phyloP scores from a whole-genome alignment of 306 rosid species.

The Pterocarpus santalinus region DNA sequence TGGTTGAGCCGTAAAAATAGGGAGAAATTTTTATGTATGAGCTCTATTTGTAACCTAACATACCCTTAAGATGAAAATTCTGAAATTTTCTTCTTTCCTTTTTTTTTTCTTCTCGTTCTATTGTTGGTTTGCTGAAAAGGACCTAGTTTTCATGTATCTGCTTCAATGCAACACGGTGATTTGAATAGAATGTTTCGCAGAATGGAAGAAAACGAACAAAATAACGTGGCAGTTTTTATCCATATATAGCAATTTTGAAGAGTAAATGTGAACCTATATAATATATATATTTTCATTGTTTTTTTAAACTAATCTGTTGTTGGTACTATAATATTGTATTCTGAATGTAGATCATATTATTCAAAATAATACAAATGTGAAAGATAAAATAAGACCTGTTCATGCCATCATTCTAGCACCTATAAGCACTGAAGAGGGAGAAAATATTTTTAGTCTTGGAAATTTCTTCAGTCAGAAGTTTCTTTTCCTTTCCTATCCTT shows the following conservation, averaged over 20 bases:
- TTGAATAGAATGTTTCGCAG: conserved; percentile 7
- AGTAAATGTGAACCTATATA: background rate
- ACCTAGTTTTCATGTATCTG: background rate
- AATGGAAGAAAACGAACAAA: conserved; percentile 2
- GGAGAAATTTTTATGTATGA: too few species aligned
- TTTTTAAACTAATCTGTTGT: background rate
- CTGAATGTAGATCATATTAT: background rate
- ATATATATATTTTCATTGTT: background rate
- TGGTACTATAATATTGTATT: background rate
- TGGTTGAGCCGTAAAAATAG: too few species aligned
- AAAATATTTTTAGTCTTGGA: background rate
- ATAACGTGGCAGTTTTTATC: background rate
- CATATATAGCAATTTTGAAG: background rate
- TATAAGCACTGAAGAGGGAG: background rate
- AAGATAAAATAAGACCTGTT: conserved; percentile 41
- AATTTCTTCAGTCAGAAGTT: conserved; percentile 6
- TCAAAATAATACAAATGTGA: conserved; percentile 38
- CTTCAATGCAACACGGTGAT: background rate
- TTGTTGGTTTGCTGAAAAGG: background rate
- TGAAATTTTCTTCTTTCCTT: background rate
- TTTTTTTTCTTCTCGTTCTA: background rate
- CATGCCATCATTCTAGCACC: conserved; percentile 15
- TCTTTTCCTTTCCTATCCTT: background rate
- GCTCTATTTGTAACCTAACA: too few species aligned
- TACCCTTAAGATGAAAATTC: background rate